Percentiles rank a stretch among this genome's conserved stretches.
phyloP scores from a whole-genome alignment of 371 early-diverging fungal genomes.

The Lichtheimia ornata region DNA sequence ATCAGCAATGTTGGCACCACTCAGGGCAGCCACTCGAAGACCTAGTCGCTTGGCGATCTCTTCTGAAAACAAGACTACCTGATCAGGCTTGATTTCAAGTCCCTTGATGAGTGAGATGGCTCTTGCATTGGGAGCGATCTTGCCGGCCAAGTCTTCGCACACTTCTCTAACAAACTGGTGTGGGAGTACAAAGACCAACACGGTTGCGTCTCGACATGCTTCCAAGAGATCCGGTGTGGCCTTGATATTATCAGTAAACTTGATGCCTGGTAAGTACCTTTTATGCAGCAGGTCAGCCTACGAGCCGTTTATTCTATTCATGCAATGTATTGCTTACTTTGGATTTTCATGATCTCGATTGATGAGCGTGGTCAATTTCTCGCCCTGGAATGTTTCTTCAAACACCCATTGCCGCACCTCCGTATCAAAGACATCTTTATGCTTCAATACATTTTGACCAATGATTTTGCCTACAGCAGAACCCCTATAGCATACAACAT shows the following conservation, averaged over 20 bases:
- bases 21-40: constrained; percentile 82
- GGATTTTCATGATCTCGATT: constrained; percentile 94
- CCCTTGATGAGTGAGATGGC: constrained; percentile 98
- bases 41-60: constrained; percentile 79
- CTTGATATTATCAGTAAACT: constrained; percentile 83
- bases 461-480: constrained; percentile 95
- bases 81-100: constrained; percentile 75
- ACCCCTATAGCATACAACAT: constrained; percentile 68
- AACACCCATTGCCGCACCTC: constrained; percentile 95
- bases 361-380: constrained; percentile 91
- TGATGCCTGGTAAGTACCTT: constrained; percentile 90
- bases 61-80: constrained; percentile 86
- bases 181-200: constrained; percentile 95
- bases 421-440: constrained; percentile 66
- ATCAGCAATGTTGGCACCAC: constrained; percentile 99
- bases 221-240: constrained; percentile 84
- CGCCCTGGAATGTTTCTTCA: constrained; percentile 84
- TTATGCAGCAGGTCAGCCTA: background rate
- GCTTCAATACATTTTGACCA: constrained; percentile 79
- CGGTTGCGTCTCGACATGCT: constrained; percentile 79
- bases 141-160: constrained; percentile 72
- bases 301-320: background rate
- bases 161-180: constrained; percentile 94
- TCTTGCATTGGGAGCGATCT: constrained; percentile 67
- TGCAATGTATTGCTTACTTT: constrained; percentile 54